Base-by-base conservation (phyloP, 441 rosid genomes). In the Melastoma candidum region DNA sequence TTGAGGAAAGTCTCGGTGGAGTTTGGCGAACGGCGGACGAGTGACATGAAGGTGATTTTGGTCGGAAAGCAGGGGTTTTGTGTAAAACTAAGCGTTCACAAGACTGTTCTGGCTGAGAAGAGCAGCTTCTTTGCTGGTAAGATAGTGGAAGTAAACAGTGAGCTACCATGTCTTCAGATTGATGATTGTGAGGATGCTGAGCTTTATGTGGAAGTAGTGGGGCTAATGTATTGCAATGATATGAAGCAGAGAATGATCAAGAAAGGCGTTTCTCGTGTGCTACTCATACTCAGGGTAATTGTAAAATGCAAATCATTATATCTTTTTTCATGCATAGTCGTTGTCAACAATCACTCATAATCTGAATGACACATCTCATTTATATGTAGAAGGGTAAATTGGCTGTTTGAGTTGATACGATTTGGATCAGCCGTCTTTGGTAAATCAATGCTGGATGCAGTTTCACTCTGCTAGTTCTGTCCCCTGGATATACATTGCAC, bases 1-100 rank as follows among this genome's bases (percentile, higher is more conserved):
- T 95, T 94, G 2, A 88, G 86, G 64, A 92, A 92, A 73, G 94
- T 85, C 44, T 83, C 97, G 12, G 81, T 92, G 56, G 98, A 85
- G 78, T 92, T 82, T 67, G 97, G 98, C 56, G 97, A 85, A 60
- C 80, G 86, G 0, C 89, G 95, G 69, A 92, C 81, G 47, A 79
- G 92, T 63, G 81, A 92, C 60, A 73, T 83, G 74, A 92, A 82
- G 76, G 89, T 92, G 74, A 60, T 88, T 58, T 68, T 92, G 43
- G 69, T 80, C 0, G 98, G 97, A 59, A 92, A 81, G 74, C 97
- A 92, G 65, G 94, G 95, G 2, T 92, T 92, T 57, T 84, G 92
- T 68, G 98, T 92, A 70, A 92, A 92, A 77, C 67, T 92, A 52
- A 85, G 84, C 27, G 97, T 85, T 49, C 98, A 92, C 73, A 81